Evolutionary conservation across 352 stramenopile species (phyloP).

Genomic region (Globisporangium okanoganense): DNA sequence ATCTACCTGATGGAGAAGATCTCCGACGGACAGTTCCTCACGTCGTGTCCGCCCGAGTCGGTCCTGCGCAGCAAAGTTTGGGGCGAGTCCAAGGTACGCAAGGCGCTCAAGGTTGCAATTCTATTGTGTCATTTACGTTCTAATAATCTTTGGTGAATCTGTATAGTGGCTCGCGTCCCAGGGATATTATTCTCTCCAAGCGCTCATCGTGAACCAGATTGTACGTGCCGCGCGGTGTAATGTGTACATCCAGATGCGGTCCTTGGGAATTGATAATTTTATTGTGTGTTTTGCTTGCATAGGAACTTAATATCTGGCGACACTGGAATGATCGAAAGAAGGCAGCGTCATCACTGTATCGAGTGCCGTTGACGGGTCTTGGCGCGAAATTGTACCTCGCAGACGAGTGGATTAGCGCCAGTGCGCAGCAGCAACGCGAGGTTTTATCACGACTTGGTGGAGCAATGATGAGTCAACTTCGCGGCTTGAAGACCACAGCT

Average conservation of each 20-base stretch:
- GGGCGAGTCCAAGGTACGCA: slow-evolving; percentile 42
- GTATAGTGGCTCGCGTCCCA: slow-evolving; percentile 53
- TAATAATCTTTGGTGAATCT: not conserved
- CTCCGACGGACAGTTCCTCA: slow-evolving; percentile 51
- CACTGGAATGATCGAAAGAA: slow-evolving; percentile 42
- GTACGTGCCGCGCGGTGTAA: slow-evolving; percentile 25
- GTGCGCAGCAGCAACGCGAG: slow-evolving; percentile 8
- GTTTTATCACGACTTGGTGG: slow-evolving; percentile 9
- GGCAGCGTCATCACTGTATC: slow-evolving; percentile 9
- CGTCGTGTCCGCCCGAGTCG: slow-evolving; percentile 27
- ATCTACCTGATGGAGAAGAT: slow-evolving; percentile 48
- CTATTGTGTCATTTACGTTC: not conserved
- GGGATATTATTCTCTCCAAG: slow-evolving; percentile 64
- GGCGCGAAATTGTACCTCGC: slow-evolving; percentile 45
- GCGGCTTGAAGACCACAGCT: not conserved
- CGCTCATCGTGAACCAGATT: slow-evolving; percentile 72
- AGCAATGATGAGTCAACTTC: slow-evolving; percentile 19
- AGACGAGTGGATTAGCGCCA: slow-evolving; percentile 41
- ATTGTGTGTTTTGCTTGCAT: not conserved
- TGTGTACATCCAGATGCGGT: too few species aligned
- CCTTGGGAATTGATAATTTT: not conserved
- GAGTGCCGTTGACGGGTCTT: slow-evolving; percentile 45
- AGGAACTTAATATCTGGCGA: slow-evolving; percentile 74
- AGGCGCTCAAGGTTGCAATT: too few species aligned
- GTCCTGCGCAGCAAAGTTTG: slow-evolving; percentile 33